Percentiles rank a stretch among this genome's conserved stretches.
phyloP scores from a whole-genome alignment of 2,329 filamentous ascomycete species.

The Xylariaceae sp. region DNA sequence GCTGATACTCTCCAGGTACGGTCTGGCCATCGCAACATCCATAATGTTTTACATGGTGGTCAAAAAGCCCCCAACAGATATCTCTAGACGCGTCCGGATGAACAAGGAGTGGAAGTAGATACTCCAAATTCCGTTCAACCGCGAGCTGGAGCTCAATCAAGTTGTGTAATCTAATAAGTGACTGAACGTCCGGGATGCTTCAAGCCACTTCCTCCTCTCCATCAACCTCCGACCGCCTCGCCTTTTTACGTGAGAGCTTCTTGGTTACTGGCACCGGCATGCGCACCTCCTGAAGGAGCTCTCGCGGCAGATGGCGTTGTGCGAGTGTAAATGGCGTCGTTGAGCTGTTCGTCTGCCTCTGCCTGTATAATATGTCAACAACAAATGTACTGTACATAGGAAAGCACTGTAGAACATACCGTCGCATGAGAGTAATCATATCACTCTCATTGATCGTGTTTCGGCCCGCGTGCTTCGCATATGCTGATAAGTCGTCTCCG shows the following conservation, averaged over 20 bases:
- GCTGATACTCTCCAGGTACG: conserved; percentile 63
- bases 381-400: conserved; percentile 15
- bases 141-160: too few relatives aligned
- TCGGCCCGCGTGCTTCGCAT: conserved; percentile 76
- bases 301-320: conserved; percentile 75
- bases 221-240: conserved; percentile 38
- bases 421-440: conserved; percentile 76
- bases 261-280: conserved; percentile 59
- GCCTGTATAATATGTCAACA: conserved; percentile 50
- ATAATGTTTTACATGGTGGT: conserved; percentile 97
- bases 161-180: conserved; percentile 4
- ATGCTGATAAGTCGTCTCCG: conserved; percentile 74
- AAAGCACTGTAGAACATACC: conserved; percentile 53
- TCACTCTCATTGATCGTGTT: conserved; percentile 86
- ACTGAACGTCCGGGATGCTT: conserved; percentile 9
- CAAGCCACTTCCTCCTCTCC: conserved; percentile 39
- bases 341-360: conserved; percentile 69
- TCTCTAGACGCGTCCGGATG: conserved; percentile 70
- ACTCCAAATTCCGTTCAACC: not conserved
- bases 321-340: conserved; percentile 84
- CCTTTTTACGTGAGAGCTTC: conserved; percentile 45
- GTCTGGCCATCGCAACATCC: conserved; percentile 76
- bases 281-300: conserved; percentile 77
- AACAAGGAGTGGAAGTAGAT: conserved; percentile 67
- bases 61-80: conserved; percentile 76